A percentile compares a stretch with the other conserved stretches of the same genome.
These are phyloP conservation scores for Curvularia spicifera DNA, from an alignment of 2,329 filamentous ascomycete genomes.

Conservation along the genomic window DNA sequence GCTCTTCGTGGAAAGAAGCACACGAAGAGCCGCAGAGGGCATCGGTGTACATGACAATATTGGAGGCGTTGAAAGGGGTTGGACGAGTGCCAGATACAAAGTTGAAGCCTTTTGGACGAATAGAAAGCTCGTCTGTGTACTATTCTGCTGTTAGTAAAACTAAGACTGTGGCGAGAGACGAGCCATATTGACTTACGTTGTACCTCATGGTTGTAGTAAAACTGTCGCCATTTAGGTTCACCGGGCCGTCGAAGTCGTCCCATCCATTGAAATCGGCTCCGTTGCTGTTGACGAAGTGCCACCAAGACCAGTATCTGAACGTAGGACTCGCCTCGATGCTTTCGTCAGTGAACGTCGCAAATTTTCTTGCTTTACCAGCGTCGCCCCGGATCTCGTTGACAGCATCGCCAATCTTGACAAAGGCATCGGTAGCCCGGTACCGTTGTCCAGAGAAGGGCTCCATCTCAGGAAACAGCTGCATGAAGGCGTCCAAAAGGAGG, in stretches of 20 bases:
- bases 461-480: conserved; percentile 58
- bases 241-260: conserved; percentile 53
- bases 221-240: conserved; percentile 41
- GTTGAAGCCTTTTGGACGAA: conserved; percentile 20
- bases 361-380: conserved; percentile 13
- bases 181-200: conserved; percentile 27
- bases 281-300: conserved; percentile 34
- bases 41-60: conserved; percentile 57
- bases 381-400: conserved; percentile 32
- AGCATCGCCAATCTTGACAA: conserved; percentile 30
- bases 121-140: conserved; percentile 27
- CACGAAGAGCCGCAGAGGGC: conserved; percentile 66
- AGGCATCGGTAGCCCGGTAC: conserved; percentile 28
- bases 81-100: conserved; percentile 30
- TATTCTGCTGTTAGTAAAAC: conserved; percentile 22
- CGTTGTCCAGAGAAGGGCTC: conserved; percentile 46
- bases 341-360: conserved; percentile 3
- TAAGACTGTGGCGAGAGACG: background rate
- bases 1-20: conserved; percentile 61
- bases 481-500: conserved; percentile 52
- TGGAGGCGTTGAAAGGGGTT: conserved; percentile 46
- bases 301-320: conserved; percentile 32
- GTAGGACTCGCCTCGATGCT: conserved; percentile 19
- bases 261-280: conserved; percentile 50
- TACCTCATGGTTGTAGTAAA: conserved; percentile 49